These are phyloP conservation scores for Cytospora mali DNA, from an alignment of 2,329 filamentous ascomycete species.

Conservation along the genomic window DNA sequence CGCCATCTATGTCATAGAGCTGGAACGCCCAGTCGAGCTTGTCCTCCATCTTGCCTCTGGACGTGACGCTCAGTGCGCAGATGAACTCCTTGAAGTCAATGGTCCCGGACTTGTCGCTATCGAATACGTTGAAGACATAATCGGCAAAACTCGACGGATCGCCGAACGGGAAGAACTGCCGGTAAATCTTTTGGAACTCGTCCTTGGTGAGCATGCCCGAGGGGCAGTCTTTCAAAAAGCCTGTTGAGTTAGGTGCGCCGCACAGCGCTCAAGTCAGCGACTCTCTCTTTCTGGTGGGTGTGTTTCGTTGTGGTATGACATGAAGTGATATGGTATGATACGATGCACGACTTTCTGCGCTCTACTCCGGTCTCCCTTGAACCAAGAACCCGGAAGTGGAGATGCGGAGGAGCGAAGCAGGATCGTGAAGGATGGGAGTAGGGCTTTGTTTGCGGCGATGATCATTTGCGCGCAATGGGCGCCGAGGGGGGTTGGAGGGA, in stretches of 20 bases:
- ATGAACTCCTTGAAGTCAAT: slow-evolving; percentile 99
- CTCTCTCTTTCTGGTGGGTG: not conserved
- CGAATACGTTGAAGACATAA: slow-evolving; percentile 99
- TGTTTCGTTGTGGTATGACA: not conserved
- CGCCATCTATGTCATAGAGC: slow-evolving; percentile 97
- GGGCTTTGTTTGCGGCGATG: not conserved
- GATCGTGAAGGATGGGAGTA: not conserved
- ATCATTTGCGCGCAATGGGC: not conserved
- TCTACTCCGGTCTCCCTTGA: not conserved
- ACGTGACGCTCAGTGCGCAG: slow-evolving; percentile 94
- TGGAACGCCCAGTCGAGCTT: slow-evolving; percentile 99
- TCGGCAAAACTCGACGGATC: slow-evolving; percentile 97
- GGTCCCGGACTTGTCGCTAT: slow-evolving; percentile 93
- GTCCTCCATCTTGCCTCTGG: slow-evolving; percentile 97
- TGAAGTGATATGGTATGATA: not conserved
- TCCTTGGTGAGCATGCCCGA: slow-evolving; percentile 96
- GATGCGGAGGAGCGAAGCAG: not conserved
- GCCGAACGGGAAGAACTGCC: slow-evolving; percentile 98
- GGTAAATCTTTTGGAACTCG: slow-evolving; percentile 99
- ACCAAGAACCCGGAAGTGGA: not conserved
- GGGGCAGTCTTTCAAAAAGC: slow-evolving; percentile 97
- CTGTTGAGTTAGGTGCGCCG: slow-evolving; percentile 48
- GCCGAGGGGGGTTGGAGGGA: not conserved
- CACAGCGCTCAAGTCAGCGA: slow-evolving; percentile 13
- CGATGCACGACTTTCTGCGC: slow-evolving; percentile 1